Percentiles rank a stretch among this genome's conserved stretches.
phyloP scores from a whole-genome alignment of 257 asterid species.

The Lycium ferocissimum region DNA sequence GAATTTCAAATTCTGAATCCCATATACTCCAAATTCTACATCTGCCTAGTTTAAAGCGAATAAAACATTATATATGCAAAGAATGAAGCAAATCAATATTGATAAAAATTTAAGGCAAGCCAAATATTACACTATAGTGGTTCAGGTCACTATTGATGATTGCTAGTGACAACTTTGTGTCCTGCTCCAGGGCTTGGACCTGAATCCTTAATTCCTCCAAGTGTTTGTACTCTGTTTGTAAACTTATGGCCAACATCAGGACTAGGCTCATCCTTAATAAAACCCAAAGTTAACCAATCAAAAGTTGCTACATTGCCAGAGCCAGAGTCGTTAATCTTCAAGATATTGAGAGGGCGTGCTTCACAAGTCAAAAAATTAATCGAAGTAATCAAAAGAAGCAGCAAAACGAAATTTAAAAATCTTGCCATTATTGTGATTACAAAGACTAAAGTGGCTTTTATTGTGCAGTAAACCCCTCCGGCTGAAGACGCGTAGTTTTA shows the following conservation, averaged over 20 bases:
- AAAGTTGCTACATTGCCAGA: not conserved
- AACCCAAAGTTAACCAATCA: constrained; percentile 10
- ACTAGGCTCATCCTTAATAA: constrained; percentile 29
- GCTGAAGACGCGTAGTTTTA: not conserved
- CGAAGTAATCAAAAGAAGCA: constrained; percentile 35
- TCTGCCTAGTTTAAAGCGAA: no score
- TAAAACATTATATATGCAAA: no score
- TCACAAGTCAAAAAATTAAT: constrained; percentile 26
- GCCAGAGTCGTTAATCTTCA: not conserved
- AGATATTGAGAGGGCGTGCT: constrained; percentile 46
- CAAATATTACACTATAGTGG: not conserved
- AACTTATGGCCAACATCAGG: constrained; percentile 16
- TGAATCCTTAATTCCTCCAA: constrained; percentile 31
- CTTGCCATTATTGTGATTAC: not conserved
- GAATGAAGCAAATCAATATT: not conserved
- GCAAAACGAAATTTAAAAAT: not conserved
- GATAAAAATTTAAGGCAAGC: not conserved
- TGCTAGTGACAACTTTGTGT: not conserved
- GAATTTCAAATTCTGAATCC: no score
- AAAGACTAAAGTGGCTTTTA: not conserved
- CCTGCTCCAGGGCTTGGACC: constrained; percentile 38
- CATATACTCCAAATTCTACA: no score
- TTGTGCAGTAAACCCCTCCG: not conserved
- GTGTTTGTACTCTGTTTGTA: not conserved
- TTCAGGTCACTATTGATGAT: not conserved